Evolutionary conservation across 306 rosid species (phyloP).

Genomic region (Cucurbita moschata): DNA sequence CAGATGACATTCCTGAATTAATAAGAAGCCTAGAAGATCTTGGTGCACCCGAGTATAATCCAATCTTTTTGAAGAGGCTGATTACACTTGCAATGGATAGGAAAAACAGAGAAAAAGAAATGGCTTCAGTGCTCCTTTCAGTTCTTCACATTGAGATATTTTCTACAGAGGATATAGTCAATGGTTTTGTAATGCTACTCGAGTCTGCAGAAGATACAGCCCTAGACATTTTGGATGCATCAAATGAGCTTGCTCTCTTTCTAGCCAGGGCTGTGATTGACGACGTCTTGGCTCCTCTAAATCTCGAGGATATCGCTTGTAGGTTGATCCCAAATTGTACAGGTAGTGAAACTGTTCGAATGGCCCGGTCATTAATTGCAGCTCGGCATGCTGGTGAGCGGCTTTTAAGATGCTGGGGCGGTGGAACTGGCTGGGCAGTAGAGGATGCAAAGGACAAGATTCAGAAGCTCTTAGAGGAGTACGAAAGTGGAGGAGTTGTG

Average conservation of each 20-base stretch:
- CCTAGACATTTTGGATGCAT: conserved; percentile 87
- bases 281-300: conserved; percentile 82
- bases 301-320: conserved; percentile 71
- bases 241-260: conserved; percentile 87
- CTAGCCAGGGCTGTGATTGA: conserved; percentile 94
- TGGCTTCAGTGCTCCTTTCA: conserved; percentile 93
- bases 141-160: conserved; percentile 93
- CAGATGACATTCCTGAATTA: conserved; percentile 95
- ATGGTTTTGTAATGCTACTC: conserved; percentile 75
- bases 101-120: conserved; percentile 94
- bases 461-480: conserved; percentile 81
- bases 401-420: conserved; percentile 95
- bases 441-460: conserved; percentile 99
- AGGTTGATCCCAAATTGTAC: conserved; percentile 50
- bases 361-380: conserved; percentile 60
- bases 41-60: conserved; percentile 58
- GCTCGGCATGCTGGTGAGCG: conserved; percentile 99
- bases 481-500: conserved; percentile 81
- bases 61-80: conserved; percentile 80
- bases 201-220: conserved; percentile 94
- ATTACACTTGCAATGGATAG: conserved; percentile 94
- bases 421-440: conserved; percentile 99
- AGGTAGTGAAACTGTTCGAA: conserved; percentile 70
- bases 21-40: conserved; percentile 84
- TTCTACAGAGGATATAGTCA: conserved; percentile 77